Conservation (phyloP, 768 basidiomycete species). For the Lactarius sanguifluus region DNA sequence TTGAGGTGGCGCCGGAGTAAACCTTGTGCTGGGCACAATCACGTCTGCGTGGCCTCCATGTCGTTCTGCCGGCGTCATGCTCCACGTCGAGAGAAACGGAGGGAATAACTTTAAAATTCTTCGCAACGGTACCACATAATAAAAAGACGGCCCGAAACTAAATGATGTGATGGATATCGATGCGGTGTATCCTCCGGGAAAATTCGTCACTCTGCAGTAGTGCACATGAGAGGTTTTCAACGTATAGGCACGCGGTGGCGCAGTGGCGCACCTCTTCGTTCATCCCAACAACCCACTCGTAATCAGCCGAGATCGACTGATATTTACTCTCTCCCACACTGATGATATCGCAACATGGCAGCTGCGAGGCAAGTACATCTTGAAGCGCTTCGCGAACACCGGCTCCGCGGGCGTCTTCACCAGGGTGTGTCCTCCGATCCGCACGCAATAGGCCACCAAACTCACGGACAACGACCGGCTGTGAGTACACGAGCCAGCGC, state of each 20-base stretch:
- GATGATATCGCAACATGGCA: slow-evolving; percentile 11
- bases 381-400: slow-evolving; percentile 4
- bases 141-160: background rate
- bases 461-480: slow-evolving; percentile 15
- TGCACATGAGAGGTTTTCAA: background rate
- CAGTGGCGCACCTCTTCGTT: slow-evolving; percentile 13
- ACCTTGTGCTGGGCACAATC: background rate
- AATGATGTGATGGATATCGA: slow-evolving; percentile 25
- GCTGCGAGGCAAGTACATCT: slow-evolving; percentile 10
- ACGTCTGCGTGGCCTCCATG: background rate
- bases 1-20: background rate
- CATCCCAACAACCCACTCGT: slow-evolving; percentile 25
- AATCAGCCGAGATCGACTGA: slow-evolving; percentile 23
- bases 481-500: slow-evolving; percentile 21
- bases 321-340: slow-evolving; percentile 22
- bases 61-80: background rate
- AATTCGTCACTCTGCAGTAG: slow-evolving; percentile 12
- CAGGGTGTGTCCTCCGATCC: background rate
- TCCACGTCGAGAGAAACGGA: background rate
- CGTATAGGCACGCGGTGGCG: too few species aligned
- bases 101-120: background rate
- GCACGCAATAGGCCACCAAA: slow-evolving; percentile 16
- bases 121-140: background rate
- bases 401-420: background rate
- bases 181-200: slow-evolving; percentile 4